Percentiles rank a stretch among this genome's conserved stretches.
These are phyloP conservation scores for Spinacia oleracea DNA, from an alignment of 179 eudicot genomes.

Conservation along the genomic window DNA sequence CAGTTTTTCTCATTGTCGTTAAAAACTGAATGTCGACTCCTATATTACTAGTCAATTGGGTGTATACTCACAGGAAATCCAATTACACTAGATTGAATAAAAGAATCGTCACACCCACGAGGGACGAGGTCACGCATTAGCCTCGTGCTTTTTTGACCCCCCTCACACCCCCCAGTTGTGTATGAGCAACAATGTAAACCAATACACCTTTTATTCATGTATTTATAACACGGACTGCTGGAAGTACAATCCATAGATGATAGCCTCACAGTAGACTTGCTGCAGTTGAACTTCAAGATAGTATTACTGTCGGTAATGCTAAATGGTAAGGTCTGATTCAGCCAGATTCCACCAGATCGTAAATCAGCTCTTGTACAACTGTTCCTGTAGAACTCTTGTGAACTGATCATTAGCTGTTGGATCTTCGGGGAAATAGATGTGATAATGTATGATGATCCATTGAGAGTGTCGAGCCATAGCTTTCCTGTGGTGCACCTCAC, in stretches of 20 bases:
- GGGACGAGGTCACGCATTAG: too few species aligned
- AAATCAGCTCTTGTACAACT: constrained; percentile 38
- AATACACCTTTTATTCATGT: constrained; percentile 34
- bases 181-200: constrained; percentile 41
- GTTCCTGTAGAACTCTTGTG: constrained; percentile 24
- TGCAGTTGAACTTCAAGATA: constrained; percentile 44
- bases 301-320: constrained; percentile 45
- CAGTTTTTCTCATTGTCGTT: too few species aligned
- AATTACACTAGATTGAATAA: too few species aligned
- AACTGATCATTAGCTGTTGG: constrained; percentile 34
- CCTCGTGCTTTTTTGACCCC: too few species aligned
- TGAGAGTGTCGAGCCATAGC: constrained; percentile 42
- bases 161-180: constrained; percentile 61
- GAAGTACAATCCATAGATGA: constrained; percentile 48
- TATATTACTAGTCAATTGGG: too few species aligned
- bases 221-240: constrained; percentile 34
- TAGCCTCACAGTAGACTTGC: constrained; percentile 27
- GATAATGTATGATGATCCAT: constrained; percentile 39
- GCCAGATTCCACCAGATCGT: constrained; percentile 39
- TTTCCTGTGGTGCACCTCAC: constrained; percentile 39
- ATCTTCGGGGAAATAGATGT: constrained; percentile 34
- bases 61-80: too few species aligned
- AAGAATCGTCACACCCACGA: too few species aligned
- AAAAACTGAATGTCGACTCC: too few species aligned
- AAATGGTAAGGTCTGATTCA: constrained; percentile 44